phyloP scores from a whole-genome alignment of 2,329 filamentous ascomycete species.

The Aureobasidium vineae region DNA sequence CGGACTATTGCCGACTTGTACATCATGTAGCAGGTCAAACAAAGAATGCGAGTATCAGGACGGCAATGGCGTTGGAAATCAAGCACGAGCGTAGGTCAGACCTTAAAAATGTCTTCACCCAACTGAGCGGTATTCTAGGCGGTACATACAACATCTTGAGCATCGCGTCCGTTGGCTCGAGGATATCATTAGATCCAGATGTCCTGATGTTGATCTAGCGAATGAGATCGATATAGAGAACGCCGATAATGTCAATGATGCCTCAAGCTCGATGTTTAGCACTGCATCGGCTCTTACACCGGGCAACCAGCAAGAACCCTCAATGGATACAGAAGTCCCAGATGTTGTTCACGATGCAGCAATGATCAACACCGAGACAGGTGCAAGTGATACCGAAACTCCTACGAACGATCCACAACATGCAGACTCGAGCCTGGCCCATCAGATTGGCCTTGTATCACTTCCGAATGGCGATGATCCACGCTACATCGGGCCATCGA shows the following conservation, averaged over 20 bases:
- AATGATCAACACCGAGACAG: not conserved
- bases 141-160: conserved; percentile 7
- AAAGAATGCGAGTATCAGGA: conserved; percentile 7
- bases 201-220: conserved; percentile 3
- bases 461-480: conserved; percentile 16
- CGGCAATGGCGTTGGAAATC: not conserved
- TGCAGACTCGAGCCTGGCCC: conserved; percentile 3
- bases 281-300: not conserved
- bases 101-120: not conserved
- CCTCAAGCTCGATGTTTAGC: not conserved
- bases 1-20: not conserved
- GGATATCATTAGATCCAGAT: not conserved
- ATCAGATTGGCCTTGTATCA: conserved; percentile 18
- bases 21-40: not conserved
- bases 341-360: not conserved
- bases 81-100: conserved; percentile 5
- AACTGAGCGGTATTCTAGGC: not conserved
- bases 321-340: not conserved
- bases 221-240: not conserved
- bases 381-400: not conserved
- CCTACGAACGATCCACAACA: not conserved
- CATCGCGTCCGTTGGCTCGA: conserved; percentile 8
- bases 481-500: conserved; percentile 15
- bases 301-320: not conserved
- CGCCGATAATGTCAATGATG: not conserved